These are phyloP conservation scores for Neopestalotiopsis sp. DNA, from an alignment of 2,329 filamentous ascomycete species.

Conservation along the genomic window DNA sequence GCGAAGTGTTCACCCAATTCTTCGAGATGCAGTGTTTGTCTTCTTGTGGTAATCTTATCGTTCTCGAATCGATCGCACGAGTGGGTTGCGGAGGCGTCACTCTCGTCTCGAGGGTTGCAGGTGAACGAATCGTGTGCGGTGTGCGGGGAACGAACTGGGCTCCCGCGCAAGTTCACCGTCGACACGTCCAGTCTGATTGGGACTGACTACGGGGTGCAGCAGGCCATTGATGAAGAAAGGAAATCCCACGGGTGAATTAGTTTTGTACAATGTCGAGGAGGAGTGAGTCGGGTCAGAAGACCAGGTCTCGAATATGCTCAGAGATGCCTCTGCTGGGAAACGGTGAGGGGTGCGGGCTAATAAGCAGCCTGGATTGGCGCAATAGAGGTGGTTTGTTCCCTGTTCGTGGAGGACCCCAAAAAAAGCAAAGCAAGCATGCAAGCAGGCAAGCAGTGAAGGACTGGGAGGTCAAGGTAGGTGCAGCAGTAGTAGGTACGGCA, in stretches of 20 bases:
- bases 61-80: neutral
- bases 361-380: conserved; percentile 1
- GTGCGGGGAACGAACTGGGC: conserved; percentile 56
- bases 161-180: conserved; percentile 65
- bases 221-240: conserved; percentile 54
- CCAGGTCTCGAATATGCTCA: neutral
- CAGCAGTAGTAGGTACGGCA: neutral
- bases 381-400: conserved; percentile 1
- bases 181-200: conserved; percentile 37
- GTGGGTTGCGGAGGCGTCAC: neutral
- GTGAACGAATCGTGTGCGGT: conserved; percentile 44
- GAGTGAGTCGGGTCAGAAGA: neutral
- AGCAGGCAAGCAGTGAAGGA: neutral
- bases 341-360: conserved; percentile 14
- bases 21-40: neutral
- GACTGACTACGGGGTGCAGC: conserved; percentile 60
- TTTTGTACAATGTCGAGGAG: neutral
- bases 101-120: conserved; percentile 12
- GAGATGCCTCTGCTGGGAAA: neutral
- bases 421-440: neutral
- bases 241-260: conserved; percentile 13
- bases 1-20: neutral
- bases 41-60: neutral
- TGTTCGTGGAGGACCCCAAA: neutral
- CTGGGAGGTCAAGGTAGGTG: neutral